Base-by-base conservation (phyloP, 2,329 filamentous ascomycete genomes). In the Capronia americana region DNA sequence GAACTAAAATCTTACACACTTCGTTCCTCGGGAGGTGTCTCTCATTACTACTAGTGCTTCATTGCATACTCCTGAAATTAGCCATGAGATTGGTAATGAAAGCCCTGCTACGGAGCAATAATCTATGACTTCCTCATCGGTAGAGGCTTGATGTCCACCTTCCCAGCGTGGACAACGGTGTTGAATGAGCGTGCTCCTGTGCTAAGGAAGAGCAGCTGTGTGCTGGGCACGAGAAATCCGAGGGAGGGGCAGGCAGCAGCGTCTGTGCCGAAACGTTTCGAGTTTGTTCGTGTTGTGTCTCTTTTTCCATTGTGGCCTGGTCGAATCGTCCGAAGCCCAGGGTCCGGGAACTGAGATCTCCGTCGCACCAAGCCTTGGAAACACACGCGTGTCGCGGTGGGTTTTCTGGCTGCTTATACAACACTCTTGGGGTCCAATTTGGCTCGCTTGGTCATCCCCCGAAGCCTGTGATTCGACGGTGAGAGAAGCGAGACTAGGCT, bases 1-100 rank as follows among this genome's bases (percentile, higher is more conserved):
- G n/a, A 17, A 32, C 53, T 55, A 55, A 55, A 55, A 55, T 55
- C 26, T 55, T 2, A 30, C 53, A 55, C 17, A 32, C 26, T 28
- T 51, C 20, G 48, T 51, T 51, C n/a, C 20, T 51, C 7, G 12
- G 17, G 14, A 8, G 2, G 6, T 23, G 48, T 24, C 26, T 28
- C 48, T 51, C 48, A 5, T 23, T 26, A 48, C 44, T 14, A 14
- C 7, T 34, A n/a, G 14, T 44, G 38, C 38, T 44, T 44, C 38
- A 44, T 44, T 44, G 38, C 8, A 44, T n/a, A 20, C 14, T 44
- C 38, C 38, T 44, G 38, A 44, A 44, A n/a, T 44, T 44, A 44
- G 38, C 38, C 38, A 7, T 3, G 38, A n/a, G 38, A 44, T 17
- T n/a, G 38, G 38, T 44, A n/a, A n/a, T n/a, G 17, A 44, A 44